Evolutionary conservation across 148 eudicot species (phyloP), one percentile per base, ranked within the genome.

Genomic region (Salicornia ramosissima): DNA sequence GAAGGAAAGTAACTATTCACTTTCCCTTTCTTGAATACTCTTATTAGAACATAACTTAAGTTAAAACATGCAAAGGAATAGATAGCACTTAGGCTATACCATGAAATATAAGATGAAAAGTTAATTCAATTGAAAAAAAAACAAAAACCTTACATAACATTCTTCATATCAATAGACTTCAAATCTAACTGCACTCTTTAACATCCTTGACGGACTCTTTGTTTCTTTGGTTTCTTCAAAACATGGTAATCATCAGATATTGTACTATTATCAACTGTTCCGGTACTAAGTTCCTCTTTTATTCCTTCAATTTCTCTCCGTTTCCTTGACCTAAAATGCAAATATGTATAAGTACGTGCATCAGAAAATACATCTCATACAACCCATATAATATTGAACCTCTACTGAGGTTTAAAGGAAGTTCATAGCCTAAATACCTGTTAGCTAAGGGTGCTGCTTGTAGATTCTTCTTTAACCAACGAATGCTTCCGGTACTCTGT

Each of bases 401-500:
- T 29, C 7, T 8, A 24, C 22, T 10, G 18, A 40, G 15, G 6
- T 26, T 28, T 33, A 58, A 28, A 26, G 40, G 28, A 52, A 46
- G 1, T 68, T 52, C 46, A 36, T 25, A 68, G 58, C 59, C 21
- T 42, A 45, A 18, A 46, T 72, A 91, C 96, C 96, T 92, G 66
- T 79, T 83, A 57, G 57, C 55, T 21, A 40, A 77, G 26, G 79
- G 65, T 65, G 73, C 45, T 72, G 79, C 84, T 29, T 79, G 87
- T 47, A 73, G 53, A 75, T 82, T 80, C 69, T 77, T 83, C 66
- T 75, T 78, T 75, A 92, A 77, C 90, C 91, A 88, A 33, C 47
- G 66, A 59, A 79, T 78, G 74, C 69, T 79, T 77, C 98, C 98
- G 28, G 98, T 92, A 52, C 75, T 68, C 18, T 76, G 65, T 72